Evolutionary conservation across 148 eudicot genomes (phyloP).

Genomic region (Chenopodium formosanum): DNA sequence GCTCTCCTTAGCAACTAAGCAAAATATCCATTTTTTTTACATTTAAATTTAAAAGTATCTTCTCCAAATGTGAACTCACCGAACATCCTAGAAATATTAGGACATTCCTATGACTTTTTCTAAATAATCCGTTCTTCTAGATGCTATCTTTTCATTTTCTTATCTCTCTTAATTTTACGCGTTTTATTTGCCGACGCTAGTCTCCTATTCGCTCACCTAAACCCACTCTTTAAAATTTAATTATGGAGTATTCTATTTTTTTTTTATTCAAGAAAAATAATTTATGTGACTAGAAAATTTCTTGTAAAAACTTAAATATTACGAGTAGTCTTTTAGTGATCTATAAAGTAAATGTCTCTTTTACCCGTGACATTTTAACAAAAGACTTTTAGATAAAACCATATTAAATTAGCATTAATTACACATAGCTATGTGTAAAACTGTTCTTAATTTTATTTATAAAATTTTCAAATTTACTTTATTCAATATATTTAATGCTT

Average conservation of each 20-base stretch:
- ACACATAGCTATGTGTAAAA: too few relatives aligned
- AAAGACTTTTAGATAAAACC: too few relatives aligned
- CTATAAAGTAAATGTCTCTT: too few relatives aligned
- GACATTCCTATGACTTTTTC: constrained; percentile 16
- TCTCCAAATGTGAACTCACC: constrained; percentile 23
- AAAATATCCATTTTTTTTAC: not conserved
- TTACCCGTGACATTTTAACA: too few relatives aligned
- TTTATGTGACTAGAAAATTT: too few relatives aligned
- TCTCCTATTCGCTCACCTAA: constrained; percentile 24
- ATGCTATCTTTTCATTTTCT: constrained; percentile 1
- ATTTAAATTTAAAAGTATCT: not conserved
- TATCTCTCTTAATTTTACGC: constrained; percentile 1
- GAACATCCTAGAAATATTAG: constrained; percentile 1
- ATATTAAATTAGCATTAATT: too few relatives aligned
- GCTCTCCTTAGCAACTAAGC: constrained; percentile 37
- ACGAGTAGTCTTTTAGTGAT: too few relatives aligned
- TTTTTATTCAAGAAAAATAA: too few relatives aligned
- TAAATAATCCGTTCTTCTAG: constrained; percentile 14
- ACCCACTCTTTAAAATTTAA: not conserved
- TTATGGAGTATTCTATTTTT: too few relatives aligned
- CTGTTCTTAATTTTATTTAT: too few relatives aligned
- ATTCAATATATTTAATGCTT: not conserved
- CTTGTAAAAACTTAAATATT: too few relatives aligned
- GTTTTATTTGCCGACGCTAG: constrained; percentile 15
- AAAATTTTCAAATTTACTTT: too few relatives aligned